Conservation (phyloP, 495 filamentous ascomycete genomes). For the Chaetomium tenue region DNA sequence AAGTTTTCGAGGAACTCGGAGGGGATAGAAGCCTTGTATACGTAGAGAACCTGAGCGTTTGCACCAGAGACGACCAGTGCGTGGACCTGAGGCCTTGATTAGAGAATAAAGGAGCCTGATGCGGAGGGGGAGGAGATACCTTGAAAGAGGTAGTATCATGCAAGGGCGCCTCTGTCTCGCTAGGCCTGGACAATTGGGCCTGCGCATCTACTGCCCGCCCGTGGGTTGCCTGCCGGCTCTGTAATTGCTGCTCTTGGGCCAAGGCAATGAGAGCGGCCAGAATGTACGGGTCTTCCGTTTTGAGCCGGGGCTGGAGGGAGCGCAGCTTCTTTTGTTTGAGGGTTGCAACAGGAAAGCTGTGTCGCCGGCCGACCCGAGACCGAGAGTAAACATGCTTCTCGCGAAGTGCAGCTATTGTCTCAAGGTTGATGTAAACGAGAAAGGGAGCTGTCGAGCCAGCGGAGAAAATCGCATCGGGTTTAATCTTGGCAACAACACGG, state of each 20-base stretch:
- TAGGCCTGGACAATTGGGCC: background rate
- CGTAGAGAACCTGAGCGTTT: background rate
- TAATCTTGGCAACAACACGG: background rate
- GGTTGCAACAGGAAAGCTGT: background rate
- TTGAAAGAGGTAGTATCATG: background rate
- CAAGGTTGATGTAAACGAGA: background rate
- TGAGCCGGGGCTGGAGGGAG: background rate
- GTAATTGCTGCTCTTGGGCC: background rate
- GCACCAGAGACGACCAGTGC: background rate
- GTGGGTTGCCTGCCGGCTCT: background rate
- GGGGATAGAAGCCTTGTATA: background rate
- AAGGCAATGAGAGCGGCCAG: background rate
- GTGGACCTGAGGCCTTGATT: background rate
- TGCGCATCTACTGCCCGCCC: background rate
- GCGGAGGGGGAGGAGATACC: background rate
- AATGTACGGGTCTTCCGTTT: background rate
- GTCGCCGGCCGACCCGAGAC: background rate
- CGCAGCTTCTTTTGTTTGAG: background rate
- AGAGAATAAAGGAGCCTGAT: background rate
- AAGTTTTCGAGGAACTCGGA: background rate
- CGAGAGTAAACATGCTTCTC: background rate
- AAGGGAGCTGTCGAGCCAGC: background rate
- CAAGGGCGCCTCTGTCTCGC: background rate
- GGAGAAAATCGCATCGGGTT: background rate
- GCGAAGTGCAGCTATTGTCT: background rate